These are phyloP conservation scores for Cercospora beticola DNA, from an alignment of 2,329 filamentous ascomycete species.

Conservation along the genomic window DNA sequence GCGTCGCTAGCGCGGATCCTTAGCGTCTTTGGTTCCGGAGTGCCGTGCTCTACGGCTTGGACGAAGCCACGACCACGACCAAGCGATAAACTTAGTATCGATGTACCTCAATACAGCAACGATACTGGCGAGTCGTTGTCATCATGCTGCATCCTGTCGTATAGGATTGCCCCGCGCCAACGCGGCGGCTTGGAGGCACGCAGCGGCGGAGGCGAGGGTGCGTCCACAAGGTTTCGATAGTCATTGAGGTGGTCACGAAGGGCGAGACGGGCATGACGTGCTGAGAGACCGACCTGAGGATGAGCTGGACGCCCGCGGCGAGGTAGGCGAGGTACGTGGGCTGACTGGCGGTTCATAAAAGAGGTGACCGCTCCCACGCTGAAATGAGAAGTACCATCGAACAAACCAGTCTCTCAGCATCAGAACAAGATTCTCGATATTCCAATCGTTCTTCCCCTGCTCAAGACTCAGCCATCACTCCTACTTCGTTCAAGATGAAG, in stretches of 20 bases:
- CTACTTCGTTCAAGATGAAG: constrained; percentile 20
- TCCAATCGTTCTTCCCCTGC: background rate
- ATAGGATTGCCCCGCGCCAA: background rate
- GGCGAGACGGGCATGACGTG: constrained; percentile 1
- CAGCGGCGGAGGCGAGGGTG: constrained; percentile 4
- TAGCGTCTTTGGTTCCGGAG: constrained; percentile 2
- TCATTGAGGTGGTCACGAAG: background rate
- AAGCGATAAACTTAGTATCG: background rate
- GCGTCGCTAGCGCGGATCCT: constrained; percentile 10
- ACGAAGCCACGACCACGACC: constrained; percentile 6
- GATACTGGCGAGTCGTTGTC: background rate
- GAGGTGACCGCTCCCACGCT: background rate
- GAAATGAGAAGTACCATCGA: constrained; percentile 2
- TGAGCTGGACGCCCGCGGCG: background rate
- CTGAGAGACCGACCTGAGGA: background rate
- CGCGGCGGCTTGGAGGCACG: background rate
- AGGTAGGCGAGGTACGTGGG: background rate
- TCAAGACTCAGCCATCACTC: background rate
- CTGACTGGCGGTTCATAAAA: background rate
- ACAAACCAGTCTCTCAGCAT: background rate
- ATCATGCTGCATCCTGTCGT: constrained; percentile 5
- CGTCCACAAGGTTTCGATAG: constrained; percentile 11
- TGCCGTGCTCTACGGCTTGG: background rate
- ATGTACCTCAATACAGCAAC: background rate
- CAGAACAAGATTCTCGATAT: background rate